Percentiles rank a stretch among this genome's conserved stretches.
phyloP scores from a whole-genome alignment of 768 basidiomycete species.

The Pleurotus platypus region DNA sequence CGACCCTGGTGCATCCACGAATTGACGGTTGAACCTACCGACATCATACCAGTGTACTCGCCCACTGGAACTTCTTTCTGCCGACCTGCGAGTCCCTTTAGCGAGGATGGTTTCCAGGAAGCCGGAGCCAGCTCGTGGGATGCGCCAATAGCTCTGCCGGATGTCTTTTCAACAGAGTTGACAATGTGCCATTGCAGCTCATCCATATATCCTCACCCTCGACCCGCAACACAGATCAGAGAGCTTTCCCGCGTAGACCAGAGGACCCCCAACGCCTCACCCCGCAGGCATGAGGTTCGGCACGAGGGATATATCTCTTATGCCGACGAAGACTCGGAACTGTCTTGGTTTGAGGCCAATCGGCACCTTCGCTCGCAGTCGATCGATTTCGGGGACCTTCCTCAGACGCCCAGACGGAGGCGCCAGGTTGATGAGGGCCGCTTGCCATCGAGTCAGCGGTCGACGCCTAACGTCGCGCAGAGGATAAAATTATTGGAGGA shows the following conservation, averaged over 20 bases:
- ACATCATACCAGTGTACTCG: no score
- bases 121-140: no score
- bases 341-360: slow-evolving; percentile 1
- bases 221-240: neutral
- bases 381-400: neutral
- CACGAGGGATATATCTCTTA: neutral
- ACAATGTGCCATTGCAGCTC: slow-evolving; percentile 1
- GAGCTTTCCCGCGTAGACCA: neutral
- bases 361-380: neutral
- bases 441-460: neutral
- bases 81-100: no score
- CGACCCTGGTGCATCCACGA: slow-evolving; percentile 1
- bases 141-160: no score
- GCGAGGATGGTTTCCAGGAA: no score
- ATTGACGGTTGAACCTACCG: neutral
- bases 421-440: no score
- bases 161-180: neutral
- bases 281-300: neutral
- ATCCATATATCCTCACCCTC: neutral
- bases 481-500: neutral
- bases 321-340: slow-evolving; percentile 1
- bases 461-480: neutral
- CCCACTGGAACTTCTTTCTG: no score
- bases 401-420: neutral
- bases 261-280: no score